Conservation (phyloP, 208 protist species). For the Histomonas meleagridis region DNA sequence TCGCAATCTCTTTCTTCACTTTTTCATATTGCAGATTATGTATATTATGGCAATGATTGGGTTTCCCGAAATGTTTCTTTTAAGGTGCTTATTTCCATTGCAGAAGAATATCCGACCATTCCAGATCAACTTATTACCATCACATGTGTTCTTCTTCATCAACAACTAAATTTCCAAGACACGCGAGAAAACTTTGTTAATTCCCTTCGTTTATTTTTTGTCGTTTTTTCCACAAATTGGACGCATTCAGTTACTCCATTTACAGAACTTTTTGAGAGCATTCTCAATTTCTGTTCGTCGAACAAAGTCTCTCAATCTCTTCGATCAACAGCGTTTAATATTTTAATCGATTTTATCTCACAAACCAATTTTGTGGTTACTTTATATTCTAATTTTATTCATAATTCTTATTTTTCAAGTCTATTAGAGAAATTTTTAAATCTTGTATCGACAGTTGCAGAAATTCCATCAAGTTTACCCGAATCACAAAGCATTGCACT, state of each 20-base stretch:
- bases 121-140: background rate
- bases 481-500: background rate
- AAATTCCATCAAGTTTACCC: background rate
- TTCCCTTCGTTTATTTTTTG: background rate
- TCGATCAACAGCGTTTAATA: background rate
- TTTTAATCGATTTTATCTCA: conserved; percentile 19
- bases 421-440: conserved; percentile 5
- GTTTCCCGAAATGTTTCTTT: background rate
- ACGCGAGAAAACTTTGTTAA: background rate
- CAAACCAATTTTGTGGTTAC: background rate
- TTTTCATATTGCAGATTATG: background rate
- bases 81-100: background rate
- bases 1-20: background rate
- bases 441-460: background rate
- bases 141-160: background rate
- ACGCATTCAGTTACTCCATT: background rate
- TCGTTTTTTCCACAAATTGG: background rate
- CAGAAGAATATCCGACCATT: background rate
- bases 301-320: background rate
- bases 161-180: background rate
- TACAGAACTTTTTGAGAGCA: background rate
- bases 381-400: background rate
- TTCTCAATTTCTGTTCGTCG: background rate
- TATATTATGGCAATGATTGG: background rate
- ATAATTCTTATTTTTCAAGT: background rate